Base-by-base conservation (phyloP, 169 alveolate species). In the Plasmodium gaboni region DNA sequence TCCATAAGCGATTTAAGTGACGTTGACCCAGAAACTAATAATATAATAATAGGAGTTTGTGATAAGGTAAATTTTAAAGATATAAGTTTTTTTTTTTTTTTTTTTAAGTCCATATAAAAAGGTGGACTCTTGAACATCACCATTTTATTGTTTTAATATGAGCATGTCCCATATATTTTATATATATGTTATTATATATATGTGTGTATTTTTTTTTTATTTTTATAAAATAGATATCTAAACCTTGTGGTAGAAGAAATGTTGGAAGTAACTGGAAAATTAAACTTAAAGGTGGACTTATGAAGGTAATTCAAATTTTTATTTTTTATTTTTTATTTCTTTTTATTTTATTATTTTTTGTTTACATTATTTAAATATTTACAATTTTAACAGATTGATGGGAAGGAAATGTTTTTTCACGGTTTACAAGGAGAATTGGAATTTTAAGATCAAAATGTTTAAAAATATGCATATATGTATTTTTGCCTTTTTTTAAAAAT, bases 371-470 rank as follows among this genome's bases (percentile, higher is more conserved):
- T 53, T 10, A 53, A n/a, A 53, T 53, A 57, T 73, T 42, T 46
- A 26, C 15, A 42, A 2, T n/a, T 26, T 15, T 55, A 17, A n/a
- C 72, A 78, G 89, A 78, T 78, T 17, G 89, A 78, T 24, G 89
- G 89, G 0, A 78, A 78, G 42, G 89, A 78, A 50, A 78, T 78
- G 89, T 78, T 78, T 70, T 78, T 78, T 70, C 89, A 78, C 22
- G 67, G 89, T 46, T 60, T 78, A 63, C 89, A 78, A 57, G 89
- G 89, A 48, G 89, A 78, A 5, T 64, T 78, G 50, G 89, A 78
- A 65, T 78, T 78, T 53, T 78, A 60, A 46, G 26, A 15, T 4
- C 2, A 26, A 1, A 1, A 26, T 1, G 32, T 26, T 26, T 26
- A 26, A 26, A 26, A 26, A 26, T 26, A 26, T 26, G 32, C 4